These are phyloP conservation scores for Globisporangium canariense DNA, from an alignment of 352 stramenopile species.

Conservation along the genomic window DNA sequence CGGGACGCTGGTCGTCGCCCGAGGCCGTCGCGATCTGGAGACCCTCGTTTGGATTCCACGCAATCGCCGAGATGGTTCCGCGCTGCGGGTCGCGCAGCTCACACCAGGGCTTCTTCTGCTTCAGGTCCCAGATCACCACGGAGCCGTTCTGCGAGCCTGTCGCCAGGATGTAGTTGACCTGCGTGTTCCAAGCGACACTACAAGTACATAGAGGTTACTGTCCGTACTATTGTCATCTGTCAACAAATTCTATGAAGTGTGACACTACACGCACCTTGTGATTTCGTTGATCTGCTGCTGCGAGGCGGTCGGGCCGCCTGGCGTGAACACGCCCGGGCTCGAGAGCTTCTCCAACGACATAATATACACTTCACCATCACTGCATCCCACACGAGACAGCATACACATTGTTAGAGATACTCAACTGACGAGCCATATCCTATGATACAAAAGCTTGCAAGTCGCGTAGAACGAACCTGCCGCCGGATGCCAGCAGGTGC, in stretches of 20 bases:
- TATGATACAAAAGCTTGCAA: neutral
- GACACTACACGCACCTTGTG: slow-evolving; percentile 36
- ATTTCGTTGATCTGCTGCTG: slow-evolving; percentile 84
- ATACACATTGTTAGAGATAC: neutral
- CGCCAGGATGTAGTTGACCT: slow-evolving; percentile 97
- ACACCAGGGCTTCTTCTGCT: slow-evolving; percentile 98
- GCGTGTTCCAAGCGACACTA: slow-evolving; percentile 96
- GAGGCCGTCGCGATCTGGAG: slow-evolving; percentile 96
- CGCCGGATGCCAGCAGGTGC: slow-evolving; percentile 92
- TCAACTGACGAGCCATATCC: neutral
- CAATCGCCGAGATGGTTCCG: slow-evolving; percentile 89
- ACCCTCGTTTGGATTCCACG: slow-evolving; percentile 98
- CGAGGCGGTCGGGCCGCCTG: slow-evolving; percentile 56
- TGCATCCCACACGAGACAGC: slow-evolving; percentile 19
- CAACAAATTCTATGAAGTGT: neutral
- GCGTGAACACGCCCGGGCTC: slow-evolving; percentile 87
- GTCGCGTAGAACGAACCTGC: slow-evolving; percentile 31
- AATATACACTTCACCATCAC: slow-evolving; percentile 94
- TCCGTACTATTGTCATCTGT: neutral
- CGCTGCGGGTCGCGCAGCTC: slow-evolving; percentile 91
- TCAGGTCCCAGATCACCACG: slow-evolving; percentile 97
- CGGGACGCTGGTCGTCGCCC: slow-evolving; percentile 92
- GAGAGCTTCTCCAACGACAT: slow-evolving; percentile 91
- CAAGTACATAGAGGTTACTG: neutral
- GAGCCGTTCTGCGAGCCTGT: slow-evolving; percentile 93